Percentiles rank a stretch among this genome's conserved stretches.
phyloP scores from a whole-genome alignment of 192 early-diverging fungal species.

The Podila verticillata region DNA sequence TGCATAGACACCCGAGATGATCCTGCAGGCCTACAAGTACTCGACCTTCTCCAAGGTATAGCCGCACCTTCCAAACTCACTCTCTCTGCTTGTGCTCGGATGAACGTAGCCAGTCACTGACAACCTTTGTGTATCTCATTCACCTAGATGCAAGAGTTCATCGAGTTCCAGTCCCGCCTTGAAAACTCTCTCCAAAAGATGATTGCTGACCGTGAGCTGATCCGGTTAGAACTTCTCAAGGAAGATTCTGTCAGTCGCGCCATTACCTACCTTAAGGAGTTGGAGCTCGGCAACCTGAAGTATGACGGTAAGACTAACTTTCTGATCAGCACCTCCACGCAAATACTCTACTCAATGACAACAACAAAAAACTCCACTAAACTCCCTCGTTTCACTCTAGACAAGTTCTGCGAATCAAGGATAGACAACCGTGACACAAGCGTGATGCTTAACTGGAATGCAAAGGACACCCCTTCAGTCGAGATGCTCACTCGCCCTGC shows the following conservation, averaged over 20 bases:
- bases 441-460: conserved; percentile 69
- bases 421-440: conserved; percentile 80
- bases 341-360: neutral
- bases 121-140: neutral
- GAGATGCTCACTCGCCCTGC: conserved; percentile 56
- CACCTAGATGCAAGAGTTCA: conserved; percentile 86
- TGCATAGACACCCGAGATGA: conserved; percentile 83
- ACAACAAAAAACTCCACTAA: neutral
- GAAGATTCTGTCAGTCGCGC: conserved; percentile 57
- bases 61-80: neutral
- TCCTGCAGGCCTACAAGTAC: conserved; percentile 84
- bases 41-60: conserved; percentile 87
- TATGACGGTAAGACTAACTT: conserved; percentile 57
- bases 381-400: conserved; percentile 17
- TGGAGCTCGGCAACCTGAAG: conserved; percentile 63
- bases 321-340: no score
- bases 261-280: conserved; percentile 63
- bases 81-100: neutral
- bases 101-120: neutral
- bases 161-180: conserved; percentile 80
- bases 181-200: conserved; percentile 79
- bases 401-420: conserved; percentile 49
- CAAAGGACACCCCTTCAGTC: conserved; percentile 29
- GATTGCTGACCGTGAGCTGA: conserved; percentile 69
- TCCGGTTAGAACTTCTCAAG: conserved; percentile 70